Evolutionary conservation across 2,329 filamentous ascomycete genomes (phyloP).

Genomic region (Alternaria ventricosa): DNA sequence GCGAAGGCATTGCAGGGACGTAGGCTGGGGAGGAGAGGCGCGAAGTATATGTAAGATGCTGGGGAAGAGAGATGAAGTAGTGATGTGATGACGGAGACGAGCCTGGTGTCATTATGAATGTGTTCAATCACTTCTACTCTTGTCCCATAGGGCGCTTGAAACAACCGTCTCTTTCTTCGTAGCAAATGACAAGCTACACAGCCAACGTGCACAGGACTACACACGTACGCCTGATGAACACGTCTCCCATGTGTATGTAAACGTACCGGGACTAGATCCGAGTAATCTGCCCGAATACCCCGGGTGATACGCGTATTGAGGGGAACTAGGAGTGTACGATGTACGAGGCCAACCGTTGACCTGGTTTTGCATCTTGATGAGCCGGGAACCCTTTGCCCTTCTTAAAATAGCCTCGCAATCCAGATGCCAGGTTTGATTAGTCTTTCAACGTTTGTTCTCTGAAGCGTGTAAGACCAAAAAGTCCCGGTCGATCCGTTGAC

Average conservation of each 20-base stretch:
- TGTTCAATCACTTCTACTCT: neutral
- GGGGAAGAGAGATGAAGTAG: neutral
- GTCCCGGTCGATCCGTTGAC: neutral
- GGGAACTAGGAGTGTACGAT: neutral
- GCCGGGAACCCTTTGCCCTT: neutral
- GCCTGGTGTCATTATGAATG: neutral
- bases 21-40: slow-evolving; percentile 29
- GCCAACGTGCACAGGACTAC: neutral
- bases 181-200: neutral
- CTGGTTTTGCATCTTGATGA: neutral
- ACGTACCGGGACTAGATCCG: neutral
- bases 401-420: neutral
- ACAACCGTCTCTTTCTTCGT: neutral
- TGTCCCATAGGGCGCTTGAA: neutral
- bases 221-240: neutral
- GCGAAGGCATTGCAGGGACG: slow-evolving; percentile 33
- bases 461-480: neutral
- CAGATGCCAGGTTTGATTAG: neutral
- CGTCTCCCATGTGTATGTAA: neutral
- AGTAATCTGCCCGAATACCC: neutral
- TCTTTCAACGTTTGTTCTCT: neutral
- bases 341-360: neutral
- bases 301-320: neutral
- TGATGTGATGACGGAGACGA: neutral
- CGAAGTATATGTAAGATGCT: slow-evolving; percentile 25